Evolutionary conservation across 805 yeast species (phyloP).

Genomic region (Zygosaccharomyces kombuchaensis): DNA sequence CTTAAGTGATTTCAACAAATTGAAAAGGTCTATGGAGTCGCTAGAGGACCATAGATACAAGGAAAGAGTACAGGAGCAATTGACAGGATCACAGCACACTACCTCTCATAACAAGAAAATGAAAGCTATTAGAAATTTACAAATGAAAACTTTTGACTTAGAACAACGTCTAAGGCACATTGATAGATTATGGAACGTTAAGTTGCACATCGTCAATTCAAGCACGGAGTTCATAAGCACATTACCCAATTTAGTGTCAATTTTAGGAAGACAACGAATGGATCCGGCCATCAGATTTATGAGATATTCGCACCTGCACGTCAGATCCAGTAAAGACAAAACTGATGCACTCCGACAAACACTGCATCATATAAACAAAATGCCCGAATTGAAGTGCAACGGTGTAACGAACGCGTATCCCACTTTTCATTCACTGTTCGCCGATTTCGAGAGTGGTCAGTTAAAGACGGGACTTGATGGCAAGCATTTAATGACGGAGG

Average conservation of each 20-base stretch:
- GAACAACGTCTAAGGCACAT: constrained; percentile 41
- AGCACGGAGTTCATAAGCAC: constrained; percentile 47
- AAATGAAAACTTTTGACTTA: constrained; percentile 31
- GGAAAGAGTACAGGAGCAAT: constrained; percentile 34
- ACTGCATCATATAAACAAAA: constrained; percentile 51
- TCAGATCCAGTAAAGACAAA: constrained; percentile 50
- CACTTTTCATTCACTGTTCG: constrained; percentile 34
- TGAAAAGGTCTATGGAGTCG: constrained; percentile 41
- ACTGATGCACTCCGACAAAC: constrained; percentile 46
- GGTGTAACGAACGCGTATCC: constrained; percentile 41
- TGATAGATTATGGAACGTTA: constrained; percentile 45
- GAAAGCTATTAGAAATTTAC: constrained; percentile 11
- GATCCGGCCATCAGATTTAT: constrained; percentile 54
- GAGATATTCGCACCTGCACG: constrained; percentile 52
- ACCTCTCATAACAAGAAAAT: constrained; percentile 12
- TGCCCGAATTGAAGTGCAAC: constrained; percentile 51
- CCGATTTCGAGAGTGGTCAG: constrained; percentile 31
- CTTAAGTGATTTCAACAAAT: constrained; percentile 47
- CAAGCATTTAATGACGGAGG: constrained; percentile 45
- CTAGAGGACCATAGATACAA: constrained; percentile 45
- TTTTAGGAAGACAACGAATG: constrained; percentile 49
- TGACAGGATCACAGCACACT: constrained; percentile 14
- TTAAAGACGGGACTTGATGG: constrained; percentile 43
- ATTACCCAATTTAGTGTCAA: constrained; percentile 53
- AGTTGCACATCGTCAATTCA: constrained; percentile 42